phyloP scores from a whole-genome alignment of 345 rosid genomes.

The Eutrema heterophyllum region DNA sequence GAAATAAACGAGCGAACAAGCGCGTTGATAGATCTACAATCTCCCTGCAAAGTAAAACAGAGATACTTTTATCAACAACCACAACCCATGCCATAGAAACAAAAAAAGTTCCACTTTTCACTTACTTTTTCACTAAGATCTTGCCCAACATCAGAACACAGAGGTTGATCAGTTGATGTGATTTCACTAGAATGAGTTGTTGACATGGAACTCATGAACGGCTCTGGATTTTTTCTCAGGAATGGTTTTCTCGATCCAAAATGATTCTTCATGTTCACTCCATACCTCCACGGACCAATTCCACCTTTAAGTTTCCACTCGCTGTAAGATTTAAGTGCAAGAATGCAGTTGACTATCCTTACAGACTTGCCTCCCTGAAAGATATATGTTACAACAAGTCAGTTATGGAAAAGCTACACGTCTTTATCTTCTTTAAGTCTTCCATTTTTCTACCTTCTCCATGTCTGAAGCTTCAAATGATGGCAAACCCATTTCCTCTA shows the following conservation, averaged over 20 bases:
- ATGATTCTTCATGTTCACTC: conserved; percentile 41
- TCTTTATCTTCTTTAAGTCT: background rate
- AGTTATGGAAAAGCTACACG: background rate
- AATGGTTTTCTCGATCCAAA: conserved; percentile 46
- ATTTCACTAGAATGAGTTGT: conserved; percentile 42
- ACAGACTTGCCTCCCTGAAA: conserved; percentile 73
- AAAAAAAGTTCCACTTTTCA: conserved; percentile 12
- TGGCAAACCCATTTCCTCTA: conserved; percentile 77
- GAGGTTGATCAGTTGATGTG: conserved; percentile 26
- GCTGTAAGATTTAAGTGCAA: conserved; percentile 73
- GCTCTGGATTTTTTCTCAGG: conserved; percentile 58
- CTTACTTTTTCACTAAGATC: conserved; percentile 61
- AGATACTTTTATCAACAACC: background rate
- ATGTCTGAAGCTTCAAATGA: conserved; percentile 88
- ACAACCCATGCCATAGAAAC: background rate
- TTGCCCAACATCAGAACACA: conserved; percentile 28
- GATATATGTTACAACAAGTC: background rate
- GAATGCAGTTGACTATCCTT: conserved; percentile 69
- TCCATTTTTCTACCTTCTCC: conserved; percentile 49
- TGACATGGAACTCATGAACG: conserved; percentile 53
- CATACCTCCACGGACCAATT: conserved; percentile 62
- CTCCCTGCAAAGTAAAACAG: conserved; percentile 38
- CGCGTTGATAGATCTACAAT: conserved; percentile 44
- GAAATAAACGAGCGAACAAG: conserved; percentile 64
- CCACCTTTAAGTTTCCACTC: conserved; percentile 84